These are phyloP conservation scores for Kuraishia borneana DNA, from an alignment of 805 yeast genomes.

Conservation along the genomic window DNA sequence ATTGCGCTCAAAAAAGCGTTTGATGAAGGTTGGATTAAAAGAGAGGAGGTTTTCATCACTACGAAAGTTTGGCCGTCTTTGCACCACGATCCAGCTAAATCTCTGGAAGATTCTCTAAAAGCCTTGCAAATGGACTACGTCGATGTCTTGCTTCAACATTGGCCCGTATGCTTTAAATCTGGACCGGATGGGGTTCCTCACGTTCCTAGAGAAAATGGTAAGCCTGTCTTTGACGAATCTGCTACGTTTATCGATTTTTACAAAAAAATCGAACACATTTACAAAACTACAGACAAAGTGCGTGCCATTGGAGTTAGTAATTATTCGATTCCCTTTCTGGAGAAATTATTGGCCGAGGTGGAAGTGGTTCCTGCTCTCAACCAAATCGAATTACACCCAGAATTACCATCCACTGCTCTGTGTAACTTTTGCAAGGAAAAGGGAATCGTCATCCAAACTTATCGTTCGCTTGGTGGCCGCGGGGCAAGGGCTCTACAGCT, in stretches of 20 bases:
- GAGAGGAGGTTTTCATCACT: conserved; percentile 8
- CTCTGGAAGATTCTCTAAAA: conserved; percentile 23
- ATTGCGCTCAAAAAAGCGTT: conserved; percentile 17
- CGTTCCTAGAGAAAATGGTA: conserved; percentile 10
- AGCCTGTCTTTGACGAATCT: conserved; percentile 19
- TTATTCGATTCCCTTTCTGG: conserved; percentile 21
- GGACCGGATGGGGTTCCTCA: conserved; percentile 6
- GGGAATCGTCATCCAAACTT: conserved; percentile 24
- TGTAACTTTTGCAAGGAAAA: conserved; percentile 16
- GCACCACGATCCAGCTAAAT: conserved; percentile 19
- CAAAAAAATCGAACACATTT: conserved; percentile 21
- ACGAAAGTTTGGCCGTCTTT: conserved; percentile 17
- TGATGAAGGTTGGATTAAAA: conserved; percentile 3
- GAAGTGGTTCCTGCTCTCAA: conserved; percentile 30
- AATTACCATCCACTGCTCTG: conserved; percentile 23
- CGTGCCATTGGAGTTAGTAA: conserved; percentile 36
- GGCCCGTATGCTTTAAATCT: conserved; percentile 30
- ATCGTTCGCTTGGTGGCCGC: conserved; percentile 20
- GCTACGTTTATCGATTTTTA: conserved; percentile 20
- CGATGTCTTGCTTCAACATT: conserved; percentile 34
- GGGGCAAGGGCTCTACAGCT: conserved; percentile 41
- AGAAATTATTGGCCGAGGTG: conserved; percentile 22
- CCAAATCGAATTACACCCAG: conserved; percentile 35
- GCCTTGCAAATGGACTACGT: conserved; percentile 24
- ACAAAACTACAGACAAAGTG: conserved; percentile 26